Base-by-base conservation (phyloP, 305 asterid genomes). In the Fraxinus velutina region DNA sequence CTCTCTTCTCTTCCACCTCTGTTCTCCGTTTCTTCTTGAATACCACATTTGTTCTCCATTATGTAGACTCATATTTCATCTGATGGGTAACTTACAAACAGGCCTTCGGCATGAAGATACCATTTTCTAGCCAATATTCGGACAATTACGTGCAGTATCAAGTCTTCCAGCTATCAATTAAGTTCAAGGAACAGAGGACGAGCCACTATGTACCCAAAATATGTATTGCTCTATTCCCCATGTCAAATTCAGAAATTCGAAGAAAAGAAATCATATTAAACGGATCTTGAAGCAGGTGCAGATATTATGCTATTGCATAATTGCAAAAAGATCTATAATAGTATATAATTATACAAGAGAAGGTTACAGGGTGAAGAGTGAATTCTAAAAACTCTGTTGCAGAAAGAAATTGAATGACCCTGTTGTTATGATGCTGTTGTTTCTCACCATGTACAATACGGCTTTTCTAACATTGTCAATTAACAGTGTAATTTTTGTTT, bases 401-500 rank as follows among this genome's bases (percentile, higher is more conserved):
- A 12, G 17, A 44, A 44, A 44, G 55, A 12, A 44, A 44, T 12
- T 44, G 55, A 44, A 13, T 12, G 55, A 1, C 27, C 29, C 27
- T 6, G 27, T 6, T 57, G 2, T 19, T 57, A 9, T 57, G 32
- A 21, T 21, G 34, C 30, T 22, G 21, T 24, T 64, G 71, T 19
- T 19, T 10, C 71, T 60, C 4, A 22, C 24, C 32, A 2, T 60
- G 62, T 6, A 60, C 71, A 60, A 60, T 60, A 27, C 32, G 2
- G 8, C 32, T 0, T 62, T 0, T 24, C 73, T 64, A 64, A 64
- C 6, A 0, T 7, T 55, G 0, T 55, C 22, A 1, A 19, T 55
- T 9, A 24, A 64, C n/a, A 64, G 30, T 24, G 73, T 10, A 3
- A 22, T 24, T 64, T 64, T 75, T 55, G 24, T 89, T 75, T 77